Percentiles rank a stretch among this genome's conserved stretches.
These are phyloP conservation scores for Centella asiatica DNA, from an alignment of 129 eudicot species.

Conservation along the genomic window DNA sequence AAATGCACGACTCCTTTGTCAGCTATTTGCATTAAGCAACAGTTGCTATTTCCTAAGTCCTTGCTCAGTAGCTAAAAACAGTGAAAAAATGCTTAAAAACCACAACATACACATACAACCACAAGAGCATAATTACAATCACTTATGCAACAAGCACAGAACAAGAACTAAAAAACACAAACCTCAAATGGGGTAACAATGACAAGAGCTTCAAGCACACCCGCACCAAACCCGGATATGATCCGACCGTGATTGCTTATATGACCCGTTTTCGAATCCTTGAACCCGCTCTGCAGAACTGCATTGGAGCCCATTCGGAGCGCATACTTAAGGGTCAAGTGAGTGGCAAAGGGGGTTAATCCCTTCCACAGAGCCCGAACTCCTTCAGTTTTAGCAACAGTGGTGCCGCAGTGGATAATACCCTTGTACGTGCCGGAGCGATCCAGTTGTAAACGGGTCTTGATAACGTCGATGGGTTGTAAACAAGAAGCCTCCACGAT, in stretches of 20 bases:
- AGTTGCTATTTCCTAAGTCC: too few species aligned
- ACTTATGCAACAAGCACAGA: background rate
- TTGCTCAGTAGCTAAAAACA: too few species aligned
- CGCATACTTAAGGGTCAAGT: slow-evolving; percentile 78
- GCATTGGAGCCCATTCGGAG: slow-evolving; percentile 91
- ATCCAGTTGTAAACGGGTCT: slow-evolving; percentile 85
- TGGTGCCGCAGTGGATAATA: slow-evolving; percentile 66
- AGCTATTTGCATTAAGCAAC: too few species aligned
- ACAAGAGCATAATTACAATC: background rate
- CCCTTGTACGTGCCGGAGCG: slow-evolving; percentile 71
- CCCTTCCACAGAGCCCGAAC: slow-evolving; percentile 94
- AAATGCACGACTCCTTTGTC: too few species aligned
- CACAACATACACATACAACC: too few species aligned
- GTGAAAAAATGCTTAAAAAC: too few species aligned
- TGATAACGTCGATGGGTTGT: slow-evolving; percentile 91
- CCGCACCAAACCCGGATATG: slow-evolving; percentile 85
- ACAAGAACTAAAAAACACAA: background rate
- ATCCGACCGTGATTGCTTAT: slow-evolving; percentile 55
- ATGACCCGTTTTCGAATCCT: slow-evolving; percentile 55
- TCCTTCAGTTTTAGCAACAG: slow-evolving; percentile 49
- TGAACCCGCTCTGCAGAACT: slow-evolving; percentile 53
- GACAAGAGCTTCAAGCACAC: slow-evolving; percentile 85
- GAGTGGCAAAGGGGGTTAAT: slow-evolving; percentile 78
- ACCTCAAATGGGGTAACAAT: slow-evolving; percentile 97
- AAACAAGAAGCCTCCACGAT: slow-evolving; percentile 69